Evolutionary conservation across 805 yeast species (phyloP).

Genomic region (Pichia phayaonensis): DNA sequence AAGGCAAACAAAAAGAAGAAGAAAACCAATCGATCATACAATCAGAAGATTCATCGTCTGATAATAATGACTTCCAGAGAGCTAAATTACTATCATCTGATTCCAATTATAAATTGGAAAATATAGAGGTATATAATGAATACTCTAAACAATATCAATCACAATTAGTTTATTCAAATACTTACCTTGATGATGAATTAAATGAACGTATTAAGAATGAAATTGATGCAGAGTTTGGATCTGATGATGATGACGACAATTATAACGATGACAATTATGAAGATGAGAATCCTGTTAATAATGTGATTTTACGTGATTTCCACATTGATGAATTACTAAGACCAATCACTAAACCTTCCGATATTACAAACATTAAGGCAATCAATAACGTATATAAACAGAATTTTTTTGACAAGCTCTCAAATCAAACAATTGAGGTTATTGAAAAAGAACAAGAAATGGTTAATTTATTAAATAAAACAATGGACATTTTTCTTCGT

Average conservation of each 20-base stretch:
- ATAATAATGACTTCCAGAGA: conserved; percentile 22
- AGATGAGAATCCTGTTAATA: conserved; percentile 9
- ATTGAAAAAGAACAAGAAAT: conserved; percentile 77
- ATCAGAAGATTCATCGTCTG: conserved; percentile 3
- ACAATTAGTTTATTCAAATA: conserved; percentile 21
- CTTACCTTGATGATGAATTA: conserved; percentile 15
- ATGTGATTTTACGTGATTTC: conserved; percentile 37
- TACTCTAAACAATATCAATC: conserved; percentile 15
- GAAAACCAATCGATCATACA: conserved; percentile 14
- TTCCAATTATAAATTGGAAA: conserved; percentile 17
- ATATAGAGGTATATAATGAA: conserved; percentile 15
- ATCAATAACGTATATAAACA: conserved; percentile 58
- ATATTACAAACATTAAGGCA: conserved; percentile 63
- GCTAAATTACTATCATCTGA: conserved; percentile 19
- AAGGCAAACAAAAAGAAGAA: conserved; percentile 10
- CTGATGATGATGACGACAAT: conserved; percentile 16
- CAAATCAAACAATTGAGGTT: conserved; percentile 64
- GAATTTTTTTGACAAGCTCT: conserved; percentile 48
- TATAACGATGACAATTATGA: conserved; percentile 11
- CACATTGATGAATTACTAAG: conserved; percentile 55
- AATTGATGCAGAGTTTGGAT: conserved; percentile 24
- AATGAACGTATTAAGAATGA: conserved; percentile 21
- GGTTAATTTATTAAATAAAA: conserved; percentile 60
- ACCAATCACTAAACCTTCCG: conserved; percentile 77
- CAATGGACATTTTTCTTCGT: conserved; percentile 76